A percentile compares a stretch with the other conserved stretches of the same genome.
phyloP scores from a whole-genome alignment of 192 early-diverging fungal genomes.

The Backusella tuberculispora region DNA sequence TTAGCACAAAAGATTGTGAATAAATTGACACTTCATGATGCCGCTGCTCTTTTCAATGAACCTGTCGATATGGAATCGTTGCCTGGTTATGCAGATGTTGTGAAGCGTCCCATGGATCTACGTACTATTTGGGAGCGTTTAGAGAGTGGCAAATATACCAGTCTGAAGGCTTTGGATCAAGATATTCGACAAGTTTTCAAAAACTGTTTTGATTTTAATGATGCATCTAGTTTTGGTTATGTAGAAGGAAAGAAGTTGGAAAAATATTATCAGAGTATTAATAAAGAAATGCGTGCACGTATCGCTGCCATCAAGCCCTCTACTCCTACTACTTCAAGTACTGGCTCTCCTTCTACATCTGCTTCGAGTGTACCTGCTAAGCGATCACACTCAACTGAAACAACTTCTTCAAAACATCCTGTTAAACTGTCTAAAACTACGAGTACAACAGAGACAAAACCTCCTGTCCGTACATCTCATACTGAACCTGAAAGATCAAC shows the following conservation, averaged over 20 bases:
- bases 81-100: slow-evolving; percentile 65
- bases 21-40: slow-evolving; percentile 55
- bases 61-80: slow-evolving; percentile 72
- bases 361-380: not conserved
- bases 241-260: slow-evolving; percentile 57
- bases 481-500: not conserved
- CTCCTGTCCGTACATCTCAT: not conserved
- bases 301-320: not conserved
- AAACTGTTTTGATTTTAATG: slow-evolving; percentile 73
- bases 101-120: slow-evolving; percentile 77
- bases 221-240: slow-evolving; percentile 52
- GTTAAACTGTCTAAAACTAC: not conserved
- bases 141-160: slow-evolving; percentile 55
- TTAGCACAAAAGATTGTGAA: slow-evolving; percentile 44
- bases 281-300: slow-evolving; percentile 13
- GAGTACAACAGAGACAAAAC: not conserved
- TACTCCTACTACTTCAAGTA: not conserved
- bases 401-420: not conserved
- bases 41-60: slow-evolving; percentile 64
- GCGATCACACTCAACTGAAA: not conserved
- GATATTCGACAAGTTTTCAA: slow-evolving; percentile 63
- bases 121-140: slow-evolving; percentile 66
- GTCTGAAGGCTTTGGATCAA: slow-evolving; percentile 49
- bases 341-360: not conserved
- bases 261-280: slow-evolving; percentile 40